Evolutionary conservation across 768 basidiomycete species (phyloP).

Genomic region (Leccinellum albellum): DNA sequence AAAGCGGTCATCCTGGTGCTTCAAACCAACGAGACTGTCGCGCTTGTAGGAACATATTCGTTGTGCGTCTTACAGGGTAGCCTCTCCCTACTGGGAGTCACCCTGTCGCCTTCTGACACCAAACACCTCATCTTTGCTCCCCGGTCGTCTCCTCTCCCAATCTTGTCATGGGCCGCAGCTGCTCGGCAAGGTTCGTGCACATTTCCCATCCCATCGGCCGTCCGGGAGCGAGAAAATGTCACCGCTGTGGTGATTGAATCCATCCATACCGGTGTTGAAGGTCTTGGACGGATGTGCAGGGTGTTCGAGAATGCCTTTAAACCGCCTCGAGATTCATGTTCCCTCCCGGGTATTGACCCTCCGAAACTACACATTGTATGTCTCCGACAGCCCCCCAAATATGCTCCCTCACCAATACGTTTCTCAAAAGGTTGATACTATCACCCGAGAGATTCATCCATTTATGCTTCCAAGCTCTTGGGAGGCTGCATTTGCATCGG

Average conservation of each 20-base stretch:
- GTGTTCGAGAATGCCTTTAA: conserved; percentile 62
- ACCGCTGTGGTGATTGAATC: conserved; percentile 57
- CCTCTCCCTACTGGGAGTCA: conserved; percentile 55
- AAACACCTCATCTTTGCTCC: conserved; percentile 68
- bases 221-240: conserved; percentile 15
- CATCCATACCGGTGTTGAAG: conserved; percentile 58
- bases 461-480: conserved; percentile 38
- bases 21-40: conserved; percentile 46
- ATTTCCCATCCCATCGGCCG: conserved; percentile 7
- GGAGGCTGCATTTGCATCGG: conserved; percentile 26
- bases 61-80: conserved; percentile 62
- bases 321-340: conserved; percentile 35
- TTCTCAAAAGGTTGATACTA: conserved; percentile 20
- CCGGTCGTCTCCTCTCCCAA: conserved; percentile 71
- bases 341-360: conserved; percentile 40
- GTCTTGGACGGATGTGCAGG: conserved; percentile 58
- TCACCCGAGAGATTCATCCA: conserved; percentile 30
- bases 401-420: conserved; percentile 12
- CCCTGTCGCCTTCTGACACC: conserved; percentile 37
- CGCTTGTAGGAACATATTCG: conserved; percentile 64
- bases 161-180: conserved; percentile 33
- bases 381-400: background rate
- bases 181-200: conserved; percentile 10
- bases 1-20: conserved; percentile 43
- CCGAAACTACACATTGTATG: conserved; percentile 48